A percentile compares a stretch with the other conserved stretches of the same genome.
Conservation (phyloP, 306 rosid genomes). For the Benincasa hispida region DNA sequence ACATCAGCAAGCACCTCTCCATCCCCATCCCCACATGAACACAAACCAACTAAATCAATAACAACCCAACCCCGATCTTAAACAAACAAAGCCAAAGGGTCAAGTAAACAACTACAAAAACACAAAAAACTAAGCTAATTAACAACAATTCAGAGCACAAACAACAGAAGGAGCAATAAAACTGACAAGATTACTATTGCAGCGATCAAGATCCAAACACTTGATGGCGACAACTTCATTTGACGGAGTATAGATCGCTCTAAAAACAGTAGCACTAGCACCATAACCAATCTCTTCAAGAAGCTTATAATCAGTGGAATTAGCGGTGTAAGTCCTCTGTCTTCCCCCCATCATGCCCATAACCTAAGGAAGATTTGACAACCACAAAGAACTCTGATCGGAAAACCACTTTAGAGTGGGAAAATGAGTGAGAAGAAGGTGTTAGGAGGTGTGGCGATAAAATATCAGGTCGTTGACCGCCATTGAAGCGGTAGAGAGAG, state of each 20-base stretch:
- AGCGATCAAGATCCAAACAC: slow-evolving; percentile 98
- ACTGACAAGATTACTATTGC: slow-evolving; percentile 69
- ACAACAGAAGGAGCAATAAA: background rate
- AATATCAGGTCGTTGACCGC: slow-evolving; percentile 41
- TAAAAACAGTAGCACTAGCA: slow-evolving; percentile 84
- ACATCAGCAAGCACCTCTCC: background rate
- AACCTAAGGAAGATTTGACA: background rate
- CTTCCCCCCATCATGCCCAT: slow-evolving; percentile 45
- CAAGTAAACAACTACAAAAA: background rate
- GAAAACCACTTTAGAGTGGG: background rate
- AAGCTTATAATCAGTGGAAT: slow-evolving; percentile 62
- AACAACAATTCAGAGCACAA: background rate
- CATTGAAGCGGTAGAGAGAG: slow-evolving; percentile 17
- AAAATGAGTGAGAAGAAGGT: background rate
- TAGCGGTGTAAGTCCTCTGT: slow-evolving; percentile 42
- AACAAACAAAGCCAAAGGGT: background rate
- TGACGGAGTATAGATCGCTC: slow-evolving; percentile 70
- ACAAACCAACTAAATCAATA: background rate
- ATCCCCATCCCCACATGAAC: background rate
- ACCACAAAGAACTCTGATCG: background rate
- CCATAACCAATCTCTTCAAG: slow-evolving; percentile 96
- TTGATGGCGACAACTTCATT: slow-evolving; percentile 84
- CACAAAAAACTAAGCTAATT: background rate
- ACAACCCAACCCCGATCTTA: background rate
- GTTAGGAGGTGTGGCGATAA: background rate